Evolutionary conservation across 495 filamentous ascomycete genomes (phyloP).

Genomic region (Penicillium cosmopolitanum): DNA sequence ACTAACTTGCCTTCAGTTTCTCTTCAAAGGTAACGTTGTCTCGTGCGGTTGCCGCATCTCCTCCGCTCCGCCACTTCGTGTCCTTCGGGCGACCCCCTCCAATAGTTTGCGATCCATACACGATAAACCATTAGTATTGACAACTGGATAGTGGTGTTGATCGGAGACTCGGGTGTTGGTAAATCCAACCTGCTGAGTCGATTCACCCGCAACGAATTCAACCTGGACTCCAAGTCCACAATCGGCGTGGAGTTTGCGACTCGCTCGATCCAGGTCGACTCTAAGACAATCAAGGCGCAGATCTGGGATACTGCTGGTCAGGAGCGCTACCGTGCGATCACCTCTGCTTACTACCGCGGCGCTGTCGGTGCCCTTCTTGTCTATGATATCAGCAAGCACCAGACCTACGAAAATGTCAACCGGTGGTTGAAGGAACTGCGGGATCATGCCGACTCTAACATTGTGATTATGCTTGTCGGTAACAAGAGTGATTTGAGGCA

Average conservation of each 20-base stretch:
- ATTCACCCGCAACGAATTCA: conserved; percentile 99
- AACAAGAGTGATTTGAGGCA: conserved; percentile 99
- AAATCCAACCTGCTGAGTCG: conserved; percentile 99
- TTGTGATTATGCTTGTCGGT: conserved; percentile 99
- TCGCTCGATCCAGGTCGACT: conserved; percentile 97
- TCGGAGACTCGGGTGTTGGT: conserved; percentile 98
- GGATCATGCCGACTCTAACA: conserved; percentile 98
- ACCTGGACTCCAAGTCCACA: conserved; percentile 99
- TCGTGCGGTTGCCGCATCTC: conserved; percentile 25
- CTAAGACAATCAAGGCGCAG: conserved; percentile 99
- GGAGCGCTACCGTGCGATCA: conserved; percentile 98
- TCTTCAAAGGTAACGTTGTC: conserved; percentile 89
- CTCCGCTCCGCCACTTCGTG: conserved; percentile 8
- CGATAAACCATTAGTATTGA: conserved; percentile 21
- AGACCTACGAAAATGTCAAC: conserved; percentile 98
- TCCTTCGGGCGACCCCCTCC: background rate
- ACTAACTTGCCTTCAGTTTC: conserved; percentile 65
- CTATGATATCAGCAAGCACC: conserved; percentile 99
- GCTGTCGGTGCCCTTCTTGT: conserved; percentile 97
- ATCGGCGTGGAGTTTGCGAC: conserved; percentile 99
- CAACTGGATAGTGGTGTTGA: conserved; percentile 79
- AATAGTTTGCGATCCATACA: background rate
- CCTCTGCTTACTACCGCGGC: conserved; percentile 97
- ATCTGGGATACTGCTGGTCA: conserved; percentile 99
- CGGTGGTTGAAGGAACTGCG: conserved; percentile 99